Evolutionary conservation across 2,329 filamentous ascomycete species (phyloP).

Genomic region (Dactylellina sp.): DNA sequence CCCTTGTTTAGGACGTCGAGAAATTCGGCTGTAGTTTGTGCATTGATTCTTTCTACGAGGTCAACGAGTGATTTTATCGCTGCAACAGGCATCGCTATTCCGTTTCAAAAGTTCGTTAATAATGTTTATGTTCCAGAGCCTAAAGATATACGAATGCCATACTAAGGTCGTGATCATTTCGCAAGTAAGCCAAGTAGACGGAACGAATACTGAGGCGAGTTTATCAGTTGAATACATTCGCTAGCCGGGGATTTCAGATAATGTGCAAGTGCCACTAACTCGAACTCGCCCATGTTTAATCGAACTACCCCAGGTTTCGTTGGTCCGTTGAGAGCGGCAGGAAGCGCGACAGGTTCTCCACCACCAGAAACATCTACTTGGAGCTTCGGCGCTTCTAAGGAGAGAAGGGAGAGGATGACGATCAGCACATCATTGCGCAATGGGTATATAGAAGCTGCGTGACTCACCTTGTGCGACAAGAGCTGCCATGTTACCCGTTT

Average conservation of each 20-base stretch:
- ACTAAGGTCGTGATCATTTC: constrained; percentile 49
- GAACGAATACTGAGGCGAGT: constrained; percentile 25
- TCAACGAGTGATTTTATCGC: constrained; percentile 92
- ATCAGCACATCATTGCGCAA: neutral
- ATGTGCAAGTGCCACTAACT: constrained; percentile 14
- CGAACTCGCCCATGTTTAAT: constrained; percentile 45
- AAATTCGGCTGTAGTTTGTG: constrained; percentile 92
- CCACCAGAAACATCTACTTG: constrained; percentile 16
- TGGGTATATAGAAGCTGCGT: neutral
- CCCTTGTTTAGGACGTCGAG: constrained; percentile 84
- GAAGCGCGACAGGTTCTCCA: neutral
- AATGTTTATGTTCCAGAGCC: neutral
- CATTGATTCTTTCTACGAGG: constrained; percentile 81
- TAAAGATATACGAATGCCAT: constrained; percentile 3
- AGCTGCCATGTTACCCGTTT: constrained; percentile 29
- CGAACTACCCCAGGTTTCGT: constrained; percentile 27
- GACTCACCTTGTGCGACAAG: constrained; percentile 27
- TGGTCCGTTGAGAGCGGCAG: neutral
- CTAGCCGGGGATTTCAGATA: neutral
- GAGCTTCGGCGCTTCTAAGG: constrained; percentile 28
- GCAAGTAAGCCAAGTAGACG: constrained; percentile 42
- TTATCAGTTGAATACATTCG: neutral
- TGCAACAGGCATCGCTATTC: constrained; percentile 91
- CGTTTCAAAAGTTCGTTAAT: neutral
- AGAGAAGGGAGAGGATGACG: neutral